phyloP scores from a whole-genome alignment of 768 basidiomycete species.

The Russula sp. region DNA sequence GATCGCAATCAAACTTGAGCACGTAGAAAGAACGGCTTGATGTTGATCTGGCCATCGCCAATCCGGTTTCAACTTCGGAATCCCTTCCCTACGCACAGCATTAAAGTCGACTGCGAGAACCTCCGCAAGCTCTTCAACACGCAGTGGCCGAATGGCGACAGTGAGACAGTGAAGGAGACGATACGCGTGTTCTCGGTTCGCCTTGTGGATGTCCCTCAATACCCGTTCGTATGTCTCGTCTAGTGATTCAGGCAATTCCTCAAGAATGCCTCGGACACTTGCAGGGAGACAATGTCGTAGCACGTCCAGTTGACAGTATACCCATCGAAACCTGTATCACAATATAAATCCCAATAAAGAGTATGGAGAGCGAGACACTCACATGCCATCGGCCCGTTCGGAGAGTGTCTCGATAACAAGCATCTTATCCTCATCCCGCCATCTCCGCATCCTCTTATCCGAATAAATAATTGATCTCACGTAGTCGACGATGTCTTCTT shows the following conservation, averaged over 20 bases:
- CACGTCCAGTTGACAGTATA: not conserved
- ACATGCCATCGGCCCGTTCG: constrained; percentile 1
- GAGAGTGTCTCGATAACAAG: not conserved
- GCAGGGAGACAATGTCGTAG: not conserved
- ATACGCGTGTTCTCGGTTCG: not conserved
- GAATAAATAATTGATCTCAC: not conserved
- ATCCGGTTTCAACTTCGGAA: too few species aligned
- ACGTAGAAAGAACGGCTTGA: not conserved
- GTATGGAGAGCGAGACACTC: not conserved
- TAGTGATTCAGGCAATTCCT: too few species aligned
- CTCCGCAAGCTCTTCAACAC: constrained; percentile 4
- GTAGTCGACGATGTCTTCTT: not conserved
- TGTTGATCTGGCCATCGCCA: constrained; percentile 2
- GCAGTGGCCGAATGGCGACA: not conserved
- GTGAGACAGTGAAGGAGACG: too few species aligned
- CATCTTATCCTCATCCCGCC: constrained; percentile 3
- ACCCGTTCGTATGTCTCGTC: not conserved
- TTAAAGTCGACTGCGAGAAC: constrained; percentile 10
- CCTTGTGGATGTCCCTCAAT: not conserved
- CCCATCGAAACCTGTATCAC: not conserved
- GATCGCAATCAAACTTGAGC: constrained; percentile 2
- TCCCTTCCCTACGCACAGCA: not conserved
- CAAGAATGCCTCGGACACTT: not conserved
- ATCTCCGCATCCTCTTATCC: constrained; percentile 2
- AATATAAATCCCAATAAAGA: too few species aligned